A percentile compares a stretch with the other conserved stretches of the same genome.
phyloP scores from a whole-genome alignment of 1,284 basidiomycete genomes.

The Trichosporon inkin region DNA sequence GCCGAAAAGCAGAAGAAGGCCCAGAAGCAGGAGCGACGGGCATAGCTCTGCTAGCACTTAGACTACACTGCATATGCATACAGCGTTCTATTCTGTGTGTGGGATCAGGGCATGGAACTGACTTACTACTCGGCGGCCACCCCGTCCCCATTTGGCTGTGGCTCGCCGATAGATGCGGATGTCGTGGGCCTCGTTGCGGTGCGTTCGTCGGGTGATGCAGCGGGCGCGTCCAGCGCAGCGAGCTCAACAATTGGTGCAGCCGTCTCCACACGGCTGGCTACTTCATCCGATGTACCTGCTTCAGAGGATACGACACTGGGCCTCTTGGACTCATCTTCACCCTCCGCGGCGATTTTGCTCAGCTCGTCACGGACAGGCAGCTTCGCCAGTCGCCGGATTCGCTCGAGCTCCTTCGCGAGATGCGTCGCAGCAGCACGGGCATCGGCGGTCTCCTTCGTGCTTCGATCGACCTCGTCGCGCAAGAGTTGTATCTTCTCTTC shows the following conservation, averaged over 20 bases:
- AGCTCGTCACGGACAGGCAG: constrained; percentile 1
- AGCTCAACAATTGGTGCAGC: not conserved
- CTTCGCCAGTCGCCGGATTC: not conserved
- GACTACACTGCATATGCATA: constrained; percentile 9
- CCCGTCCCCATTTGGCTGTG: not conserved
- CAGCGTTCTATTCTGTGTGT: not conserved
- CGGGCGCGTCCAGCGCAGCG: not conserved
- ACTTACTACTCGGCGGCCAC: not conserved
- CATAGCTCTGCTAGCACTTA: constrained; percentile 14
- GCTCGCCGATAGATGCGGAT: not conserved
- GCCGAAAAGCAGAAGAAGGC: constrained; percentile 51
- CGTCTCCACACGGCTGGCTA: too few species aligned
- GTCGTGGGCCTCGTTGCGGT: not conserved
- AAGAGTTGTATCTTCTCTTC: constrained; percentile 24
- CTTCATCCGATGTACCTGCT: too few species aligned
- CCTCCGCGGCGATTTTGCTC: not conserved
- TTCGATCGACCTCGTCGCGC: constrained; percentile 28
- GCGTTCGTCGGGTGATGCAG: not conserved
- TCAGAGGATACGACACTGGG: not conserved
- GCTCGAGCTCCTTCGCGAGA: constrained; percentile 13
- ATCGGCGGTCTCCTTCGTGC: constrained; percentile 24
- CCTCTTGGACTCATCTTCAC: not conserved
- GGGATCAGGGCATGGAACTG: not conserved
- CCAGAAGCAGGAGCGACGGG: constrained; percentile 47
- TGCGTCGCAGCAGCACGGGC: constrained; percentile 34